Conservation (phyloP, 805 yeast genomes). For the Suhomyces faveliae region DNA sequence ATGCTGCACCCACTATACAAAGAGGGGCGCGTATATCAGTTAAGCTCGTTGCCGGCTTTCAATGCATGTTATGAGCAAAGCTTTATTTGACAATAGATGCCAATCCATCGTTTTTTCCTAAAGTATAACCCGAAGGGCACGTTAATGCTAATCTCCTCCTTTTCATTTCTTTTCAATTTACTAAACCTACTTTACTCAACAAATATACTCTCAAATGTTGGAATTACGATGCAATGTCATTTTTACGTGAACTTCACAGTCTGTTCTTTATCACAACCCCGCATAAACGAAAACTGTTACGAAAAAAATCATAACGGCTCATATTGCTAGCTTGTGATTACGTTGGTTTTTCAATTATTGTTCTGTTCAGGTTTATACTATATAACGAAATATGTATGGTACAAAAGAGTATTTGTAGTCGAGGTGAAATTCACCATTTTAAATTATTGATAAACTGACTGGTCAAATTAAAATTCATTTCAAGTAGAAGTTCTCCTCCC, state of each 20-base stretch:
- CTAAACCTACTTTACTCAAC: neutral
- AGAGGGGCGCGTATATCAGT: neutral
- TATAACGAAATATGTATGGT: neutral
- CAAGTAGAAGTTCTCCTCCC: neutral
- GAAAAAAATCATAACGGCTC: neutral
- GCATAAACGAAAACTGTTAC: neutral
- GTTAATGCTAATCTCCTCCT: no score
- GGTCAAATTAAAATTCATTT: neutral
- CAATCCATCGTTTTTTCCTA: neutral
- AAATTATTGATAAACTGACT: neutral
- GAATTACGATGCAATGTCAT: no score
- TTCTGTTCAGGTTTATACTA: neutral
- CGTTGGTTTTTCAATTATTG: neutral
- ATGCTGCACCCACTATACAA: neutral
- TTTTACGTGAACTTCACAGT: neutral
- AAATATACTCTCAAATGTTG: neutral
- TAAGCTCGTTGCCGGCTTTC: neutral
- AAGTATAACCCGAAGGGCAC: no score
- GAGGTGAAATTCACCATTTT: neutral
- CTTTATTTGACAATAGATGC: constrained; percentile 1
- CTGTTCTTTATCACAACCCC: neutral
- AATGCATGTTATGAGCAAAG: neutral
- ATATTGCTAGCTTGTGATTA: neutral
- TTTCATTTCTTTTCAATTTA: neutral
- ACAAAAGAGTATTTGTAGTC: neutral